Evolutionary conservation across 768 basidiomycete species (phyloP).

Genomic region (Trametes cingulata): DNA sequence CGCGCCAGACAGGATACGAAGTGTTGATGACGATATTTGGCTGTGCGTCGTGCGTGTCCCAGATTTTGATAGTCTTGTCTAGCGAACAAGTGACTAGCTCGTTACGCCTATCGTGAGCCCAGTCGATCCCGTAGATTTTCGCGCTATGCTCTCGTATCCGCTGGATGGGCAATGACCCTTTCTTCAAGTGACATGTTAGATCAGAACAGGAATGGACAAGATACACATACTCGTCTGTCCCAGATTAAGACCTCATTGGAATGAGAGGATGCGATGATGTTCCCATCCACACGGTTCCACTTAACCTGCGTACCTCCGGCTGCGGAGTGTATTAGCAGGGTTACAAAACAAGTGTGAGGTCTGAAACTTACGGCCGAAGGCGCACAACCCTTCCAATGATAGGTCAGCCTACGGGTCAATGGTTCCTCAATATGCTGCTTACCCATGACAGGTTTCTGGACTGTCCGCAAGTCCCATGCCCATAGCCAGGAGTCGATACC

Average conservation of each 20-base stretch:
- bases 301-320: conserved; percentile 94
- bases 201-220: not conserved
- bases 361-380: conserved; percentile 50
- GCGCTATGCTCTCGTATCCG: conserved; percentile 80
- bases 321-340: conserved; percentile 31
- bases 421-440: conserved; percentile 18
- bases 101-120: conserved; percentile 73
- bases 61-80: conserved; percentile 90
- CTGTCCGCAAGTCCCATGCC: conserved; percentile 82
- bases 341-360: not conserved
- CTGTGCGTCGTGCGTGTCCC: conserved; percentile 53
- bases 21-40: conserved; percentile 54
- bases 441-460: conserved; percentile 68
- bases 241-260: conserved; percentile 86
- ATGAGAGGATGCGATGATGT: conserved; percentile 89
- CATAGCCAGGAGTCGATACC: conserved; percentile 94
- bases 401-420: not conserved
- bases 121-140: conserved; percentile 98
- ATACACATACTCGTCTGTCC: conserved; percentile 78
- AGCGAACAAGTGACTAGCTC: conserved; percentile 94
- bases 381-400: conserved; percentile 47
- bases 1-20: conserved; percentile 91
- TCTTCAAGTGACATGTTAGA: conserved; percentile 46
- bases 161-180: conserved; percentile 82
- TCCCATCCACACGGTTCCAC: conserved; percentile 88